phyloP scores from a whole-genome alignment of 495 filamentous ascomycete species.

The Podospora fimiseda region DNA sequence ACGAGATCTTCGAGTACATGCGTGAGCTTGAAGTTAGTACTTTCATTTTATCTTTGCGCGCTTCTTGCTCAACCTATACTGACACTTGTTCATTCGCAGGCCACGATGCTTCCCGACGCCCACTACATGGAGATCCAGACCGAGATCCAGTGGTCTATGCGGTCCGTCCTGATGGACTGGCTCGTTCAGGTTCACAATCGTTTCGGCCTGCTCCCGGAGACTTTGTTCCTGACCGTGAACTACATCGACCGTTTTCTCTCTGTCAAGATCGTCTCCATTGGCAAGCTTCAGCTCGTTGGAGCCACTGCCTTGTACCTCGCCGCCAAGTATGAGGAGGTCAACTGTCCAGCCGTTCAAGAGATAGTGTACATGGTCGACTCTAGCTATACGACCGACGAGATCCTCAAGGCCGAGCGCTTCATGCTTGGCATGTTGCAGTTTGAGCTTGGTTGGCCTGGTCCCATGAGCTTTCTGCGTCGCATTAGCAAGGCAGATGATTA shows the following conservation, averaged over 20 bases:
- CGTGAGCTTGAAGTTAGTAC: conserved; percentile 73
- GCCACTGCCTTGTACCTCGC: conserved; percentile 94
- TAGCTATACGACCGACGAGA: conserved; percentile 82
- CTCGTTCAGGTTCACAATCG: conserved; percentile 91
- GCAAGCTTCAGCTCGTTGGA: conserved; percentile 92
- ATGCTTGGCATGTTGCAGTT: conserved; percentile 95
- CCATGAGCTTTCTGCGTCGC: conserved; percentile 93
- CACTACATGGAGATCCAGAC: conserved; percentile 95
- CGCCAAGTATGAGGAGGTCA: conserved; percentile 98
- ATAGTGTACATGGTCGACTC: conserved; percentile 98
- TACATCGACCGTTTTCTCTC: conserved; percentile 96
- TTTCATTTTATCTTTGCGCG: not conserved
- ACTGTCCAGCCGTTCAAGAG: conserved; percentile 87
- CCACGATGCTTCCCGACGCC: conserved; percentile 72
- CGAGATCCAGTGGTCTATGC: conserved; percentile 99
- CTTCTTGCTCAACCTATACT: not conserved
- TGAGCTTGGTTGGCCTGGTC: conserved; percentile 92
- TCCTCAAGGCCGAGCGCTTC: conserved; percentile 94
- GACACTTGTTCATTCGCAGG: conserved; percentile 40
- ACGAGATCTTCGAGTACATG: conserved; percentile 94
- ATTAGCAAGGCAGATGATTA: conserved; percentile 99
- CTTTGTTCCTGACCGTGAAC: conserved; percentile 87
- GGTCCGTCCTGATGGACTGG: conserved; percentile 96
- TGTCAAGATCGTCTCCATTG: conserved; percentile 85
- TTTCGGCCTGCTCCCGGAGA: conserved; percentile 87